A percentile compares a stretch with the other conserved stretches of the same genome.
phyloP scores from a whole-genome alignment of 2,329 filamentous ascomycete species.

The Raffaelea ambrosiae region DNA sequence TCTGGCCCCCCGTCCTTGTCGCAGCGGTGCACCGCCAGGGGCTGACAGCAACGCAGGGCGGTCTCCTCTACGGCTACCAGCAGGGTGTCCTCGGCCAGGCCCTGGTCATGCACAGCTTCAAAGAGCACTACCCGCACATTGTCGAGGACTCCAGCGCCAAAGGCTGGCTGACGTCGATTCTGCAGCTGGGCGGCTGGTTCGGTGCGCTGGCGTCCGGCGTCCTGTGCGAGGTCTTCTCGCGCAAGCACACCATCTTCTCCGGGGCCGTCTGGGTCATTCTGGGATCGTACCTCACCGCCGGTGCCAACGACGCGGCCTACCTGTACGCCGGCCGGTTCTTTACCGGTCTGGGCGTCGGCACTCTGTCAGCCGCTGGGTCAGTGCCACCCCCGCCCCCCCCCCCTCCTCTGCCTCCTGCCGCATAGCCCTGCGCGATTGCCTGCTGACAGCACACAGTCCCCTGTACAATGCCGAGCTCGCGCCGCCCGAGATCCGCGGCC shows the following conservation, averaged over 20 bases:
- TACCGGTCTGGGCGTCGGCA: no score
- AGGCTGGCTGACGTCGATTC: constrained; percentile 56
- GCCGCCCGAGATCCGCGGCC: constrained; percentile 38
- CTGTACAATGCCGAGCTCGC: constrained; percentile 40
- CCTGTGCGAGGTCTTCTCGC: constrained; percentile 59
- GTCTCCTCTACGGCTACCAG: constrained; percentile 62
- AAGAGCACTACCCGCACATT: constrained; percentile 37
- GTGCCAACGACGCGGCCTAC: constrained; percentile 46
- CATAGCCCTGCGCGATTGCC: no score
- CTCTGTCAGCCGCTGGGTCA: no score
- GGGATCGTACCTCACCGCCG: constrained; percentile 61
- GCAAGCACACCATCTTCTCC: constrained; percentile 62
- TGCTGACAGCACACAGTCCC: no score
- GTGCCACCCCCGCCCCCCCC: no score
- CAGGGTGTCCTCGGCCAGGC: constrained; percentile 71
- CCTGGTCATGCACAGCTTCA: constrained; percentile 46
- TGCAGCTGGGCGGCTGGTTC: constrained; percentile 72
- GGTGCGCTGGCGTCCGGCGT: constrained; percentile 63
- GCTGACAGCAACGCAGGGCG: no score
- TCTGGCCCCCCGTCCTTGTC: no score
- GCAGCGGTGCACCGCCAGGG: no score
- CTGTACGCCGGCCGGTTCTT: constrained; percentile 60
- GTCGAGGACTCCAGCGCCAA: constrained; percentile 39
- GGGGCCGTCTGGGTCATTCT: constrained; percentile 59
- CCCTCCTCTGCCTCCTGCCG: no score